Base-by-base conservation (phyloP, 345 rosid species). In the Camelina hispida region DNA sequence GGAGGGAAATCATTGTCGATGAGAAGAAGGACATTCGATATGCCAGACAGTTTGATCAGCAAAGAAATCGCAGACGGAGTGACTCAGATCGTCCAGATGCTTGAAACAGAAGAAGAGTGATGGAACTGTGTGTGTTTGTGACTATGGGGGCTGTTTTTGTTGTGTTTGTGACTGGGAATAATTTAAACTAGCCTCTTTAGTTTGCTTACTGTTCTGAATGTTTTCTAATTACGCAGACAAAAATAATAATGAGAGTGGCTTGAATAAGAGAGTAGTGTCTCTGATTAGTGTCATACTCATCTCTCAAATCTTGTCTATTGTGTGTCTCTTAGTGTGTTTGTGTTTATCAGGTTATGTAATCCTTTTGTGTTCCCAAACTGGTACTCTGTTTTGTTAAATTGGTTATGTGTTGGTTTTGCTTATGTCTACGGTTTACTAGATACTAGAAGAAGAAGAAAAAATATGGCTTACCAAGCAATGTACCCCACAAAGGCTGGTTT, bases 51-150 rank as follows among this genome's bases (percentile, higher is more conserved):
- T 47, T 65, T 81, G 50, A 83, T 92, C 55, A 76, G 70, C 82
- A 83, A 83, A 68, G 99, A 92, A 71, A 88, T 90, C 13, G 97
- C 93, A 0, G 90, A 88, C 23, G 87, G 97, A 5, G 99, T 92
- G 62, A 85, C 96, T 8, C 93, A 92, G 75, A 88, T 95, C 61
- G 97, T 92, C 51, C 86, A 79, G 71, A 84, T 92, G 97, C 81
- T 90, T 42, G 88, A 87, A 47, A 53, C 80, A 3, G 91, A 93
- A 84, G 79, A 76, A 77, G 72, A 61, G 55, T 65, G 51, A 78
- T 62, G 66, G 57, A 53, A 42, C 20, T 42, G 38, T 68, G 38
- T 54, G 64, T 30, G 37, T 12, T 57, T 32, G 44, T 46, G 58
- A 37, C 30, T 71, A 20, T 32, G 14, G 65, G 30, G 71, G 65